A percentile compares a stretch with the other conserved stretches of the same genome.
Conservation (phyloP, 2,329 filamentous ascomycete species). For the Cryphonectria radicalis region DNA sequence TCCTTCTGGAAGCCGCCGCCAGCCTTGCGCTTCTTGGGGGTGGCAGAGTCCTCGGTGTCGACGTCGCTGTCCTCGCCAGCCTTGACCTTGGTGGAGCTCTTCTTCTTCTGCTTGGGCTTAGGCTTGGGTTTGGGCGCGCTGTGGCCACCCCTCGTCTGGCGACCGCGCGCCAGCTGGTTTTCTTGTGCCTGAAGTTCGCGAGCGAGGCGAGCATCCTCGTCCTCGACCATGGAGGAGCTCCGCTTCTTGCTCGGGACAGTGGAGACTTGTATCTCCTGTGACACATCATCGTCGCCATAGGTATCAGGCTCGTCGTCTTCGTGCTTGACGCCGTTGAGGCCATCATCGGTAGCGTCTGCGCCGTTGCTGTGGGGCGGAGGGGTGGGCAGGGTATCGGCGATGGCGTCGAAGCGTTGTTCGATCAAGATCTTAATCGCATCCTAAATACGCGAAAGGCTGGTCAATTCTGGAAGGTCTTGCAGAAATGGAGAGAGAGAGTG, state of each 20-base stretch:
- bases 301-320: constrained; percentile 35
- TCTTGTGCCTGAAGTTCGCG: constrained; percentile 91
- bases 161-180: constrained; percentile 69
- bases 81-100: constrained; percentile 75
- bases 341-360: constrained; percentile 34
- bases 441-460: constrained; percentile 43
- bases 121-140: constrained; percentile 57
- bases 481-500: background rate
- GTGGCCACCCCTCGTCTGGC: constrained; percentile 74
- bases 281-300: constrained; percentile 38
- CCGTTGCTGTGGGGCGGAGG: constrained; percentile 49
- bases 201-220: constrained; percentile 85
- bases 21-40: constrained; percentile 76
- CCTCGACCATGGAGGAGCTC: constrained; percentile 58
- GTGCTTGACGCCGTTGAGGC: constrained; percentile 37
- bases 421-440: constrained; percentile 73
- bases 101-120: constrained; percentile 56
- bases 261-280: constrained; percentile 53
- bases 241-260: constrained; percentile 69
- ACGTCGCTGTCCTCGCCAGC: constrained; percentile 81
- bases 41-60: constrained; percentile 61
- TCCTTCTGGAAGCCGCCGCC: constrained; percentile 93
- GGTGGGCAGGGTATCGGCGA: constrained; percentile 54
- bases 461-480: background rate
- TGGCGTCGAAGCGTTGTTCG: constrained; percentile 73